Evolutionary conservation across 108 stramenopile species (phyloP), one percentile per base, ranked within the genome.

Genomic region (Cyclotella kingstonii): DNA sequence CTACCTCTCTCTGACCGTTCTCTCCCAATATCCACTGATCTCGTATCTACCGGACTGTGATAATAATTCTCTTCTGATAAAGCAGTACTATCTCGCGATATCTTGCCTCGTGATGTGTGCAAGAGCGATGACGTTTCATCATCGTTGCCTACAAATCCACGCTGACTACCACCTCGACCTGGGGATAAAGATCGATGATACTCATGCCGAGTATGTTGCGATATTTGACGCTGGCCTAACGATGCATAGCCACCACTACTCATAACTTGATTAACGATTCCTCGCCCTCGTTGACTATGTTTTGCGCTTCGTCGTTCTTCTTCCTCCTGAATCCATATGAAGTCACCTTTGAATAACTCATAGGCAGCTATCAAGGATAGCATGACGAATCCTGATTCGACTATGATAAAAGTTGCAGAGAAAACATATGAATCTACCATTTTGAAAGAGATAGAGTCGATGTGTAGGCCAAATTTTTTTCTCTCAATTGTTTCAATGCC

Each of bases 331-430:
- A 53, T 44, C 60, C 60, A 60, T 17, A 74, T 23, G 12, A 74
- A 74, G 39, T 74, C 73, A 10, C 65, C 65, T 19, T 66, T 55
- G 30, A 60, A 74, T 28, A 66, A 47, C 43, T 74, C 73, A 38
- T 74, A 66, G 15, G 65, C 73, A 29, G 73, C 64, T 7, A 54
- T 19, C 5, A 38, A 17, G 14, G 60, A 38, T 4, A 26, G 36
- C 8, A 74, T 11, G 30, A 74, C 22, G 36, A 74, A 74, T 33
- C 64, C 65, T 14, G 54, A 35, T 43, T 74, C 73, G 26, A 65
- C 58, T 14, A 54, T 23, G 46, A 74, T 60, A 26, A 74, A 74
- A 31, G 54, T 50, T 23, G 64, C 52, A 4, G 73, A 65, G 39
- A 62, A n/a, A 31, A 74, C 61, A 23, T 66, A 10, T 0, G 55